Conservation (phyloP, 1,139 yeast species). For the Torulaspora globosa region DNA sequence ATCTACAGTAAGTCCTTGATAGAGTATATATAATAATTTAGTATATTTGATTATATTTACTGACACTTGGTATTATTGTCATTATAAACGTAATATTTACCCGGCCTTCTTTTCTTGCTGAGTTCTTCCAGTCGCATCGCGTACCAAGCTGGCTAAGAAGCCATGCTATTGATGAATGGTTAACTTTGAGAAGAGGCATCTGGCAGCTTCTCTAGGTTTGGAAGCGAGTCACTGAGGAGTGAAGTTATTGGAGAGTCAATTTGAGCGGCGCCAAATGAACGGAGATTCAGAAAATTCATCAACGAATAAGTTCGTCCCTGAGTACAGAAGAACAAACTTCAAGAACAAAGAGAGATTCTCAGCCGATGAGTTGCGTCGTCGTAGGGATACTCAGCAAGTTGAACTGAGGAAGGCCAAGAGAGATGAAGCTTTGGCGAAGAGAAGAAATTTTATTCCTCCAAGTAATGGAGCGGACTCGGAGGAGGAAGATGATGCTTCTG, state of each 20-base stretch:
- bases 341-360: slow-evolving; percentile 93
- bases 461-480: slow-evolving; percentile 40
- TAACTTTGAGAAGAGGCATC: background rate
- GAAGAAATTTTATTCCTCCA: slow-evolving; percentile 69
- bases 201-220: background rate
- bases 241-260: background rate
- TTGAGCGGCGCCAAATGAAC: slow-evolving; percentile 47
- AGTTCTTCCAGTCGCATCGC: slow-evolving; percentile 5
- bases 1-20: too few species aligned
- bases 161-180: background rate
- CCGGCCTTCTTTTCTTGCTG: background rate
- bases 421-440: slow-evolving; percentile 88
- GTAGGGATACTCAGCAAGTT: slow-evolving; percentile 96
- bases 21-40: background rate
- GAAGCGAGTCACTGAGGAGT: background rate
- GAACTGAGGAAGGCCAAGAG: slow-evolving; percentile 95
- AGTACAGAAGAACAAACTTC: slow-evolving; percentile 93
- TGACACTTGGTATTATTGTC: slow-evolving; percentile 1
- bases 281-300: slow-evolving; percentile 49
- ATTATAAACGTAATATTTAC: background rate
- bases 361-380: slow-evolving; percentile 93
- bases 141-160: background rate
- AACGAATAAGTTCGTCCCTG: slow-evolving; percentile 86
- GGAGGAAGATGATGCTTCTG: slow-evolving; percentile 45
- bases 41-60: background rate